Evolutionary conservation across 257 asterid species (phyloP), one percentile per base, ranked within the genome.

Genomic region (Apocynum venetum): DNA sequence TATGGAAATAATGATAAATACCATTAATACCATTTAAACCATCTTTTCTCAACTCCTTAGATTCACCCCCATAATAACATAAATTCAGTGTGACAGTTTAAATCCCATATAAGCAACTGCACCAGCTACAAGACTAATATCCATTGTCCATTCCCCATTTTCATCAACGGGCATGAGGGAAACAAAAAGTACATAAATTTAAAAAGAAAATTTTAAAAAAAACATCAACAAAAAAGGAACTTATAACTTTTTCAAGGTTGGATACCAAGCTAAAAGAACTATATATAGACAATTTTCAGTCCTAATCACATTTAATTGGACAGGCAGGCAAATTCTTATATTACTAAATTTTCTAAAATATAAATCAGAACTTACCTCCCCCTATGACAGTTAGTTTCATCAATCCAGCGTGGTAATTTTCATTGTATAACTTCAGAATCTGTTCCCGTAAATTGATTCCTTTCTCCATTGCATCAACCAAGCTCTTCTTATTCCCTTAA

Each of bases 321-420:
- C 17, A 36, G 46, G 3, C 51, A 17, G 51, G 36, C 72, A 66
- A 17, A 66, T 40, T 66, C 72, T 40, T 17, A 51, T 4, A 19
- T 52, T 14, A 49, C 46, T 35, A 49, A 15, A 38, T 44, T 75
- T 11, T 47, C 12, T 20, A 53, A 47, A 12, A 55, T 15, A 60
- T 36, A 19, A 74, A 77, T 55, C 14, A 71, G 65, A 55, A 61
- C 86, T 74, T 86, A 91, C 99, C 99, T 79, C 99, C 98, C 63
- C 98, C 99, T 72, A 96, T 91, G 75, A 96, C 85, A 70, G 88
- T 97, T 77, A 96, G 94, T 87, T 93, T 96, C 99, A 96, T 91
- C 76, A 85, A 84, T 82, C 90, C 98, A 80, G 97, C 99, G 82
- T 77, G 81, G 82, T 93, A 93, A 76, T 91, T 77, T 47, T 91